Evolutionary conservation across 768 basidiomycete genomes (phyloP).

Genomic region (Boletus tomentosulus): DNA sequence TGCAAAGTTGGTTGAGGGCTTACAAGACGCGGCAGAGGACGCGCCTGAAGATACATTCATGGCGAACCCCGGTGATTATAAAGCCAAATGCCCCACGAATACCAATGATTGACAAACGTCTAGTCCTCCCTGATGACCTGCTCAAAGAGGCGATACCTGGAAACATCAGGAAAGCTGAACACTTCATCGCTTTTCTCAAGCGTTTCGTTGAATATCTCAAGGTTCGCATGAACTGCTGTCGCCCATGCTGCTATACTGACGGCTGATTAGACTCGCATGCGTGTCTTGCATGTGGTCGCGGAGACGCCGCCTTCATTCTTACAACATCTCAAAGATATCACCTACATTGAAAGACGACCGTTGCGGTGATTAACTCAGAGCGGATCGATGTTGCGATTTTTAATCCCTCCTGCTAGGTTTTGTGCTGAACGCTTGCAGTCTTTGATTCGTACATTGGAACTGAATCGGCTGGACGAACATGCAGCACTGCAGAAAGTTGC

Average conservation of each 20-base stretch:
- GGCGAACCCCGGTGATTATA: slow-evolving; percentile 75
- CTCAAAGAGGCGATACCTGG: slow-evolving; percentile 95
- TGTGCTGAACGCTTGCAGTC: slow-evolving; percentile 96
- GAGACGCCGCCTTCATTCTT: slow-evolving; percentile 96
- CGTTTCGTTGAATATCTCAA: slow-evolving; percentile 99
- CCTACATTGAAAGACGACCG: slow-evolving; percentile 93
- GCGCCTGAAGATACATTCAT: slow-evolving; percentile 76
- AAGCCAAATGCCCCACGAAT: background rate
- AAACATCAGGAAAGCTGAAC: slow-evolving; percentile 97
- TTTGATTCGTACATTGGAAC: slow-evolving; percentile 85
- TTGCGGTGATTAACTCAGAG: slow-evolving; percentile 56
- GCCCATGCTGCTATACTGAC: slow-evolving; percentile 8
- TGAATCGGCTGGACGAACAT: slow-evolving; percentile 88
- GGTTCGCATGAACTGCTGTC: slow-evolving; percentile 38
- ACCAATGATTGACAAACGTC: background rate
- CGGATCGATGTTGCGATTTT: background rate
- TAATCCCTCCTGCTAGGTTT: slow-evolving; percentile 52
- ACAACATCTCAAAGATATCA: slow-evolving; percentile 97
- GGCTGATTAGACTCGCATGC: slow-evolving; percentile 84
- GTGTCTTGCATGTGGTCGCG: slow-evolving; percentile 98
- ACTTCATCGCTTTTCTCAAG: slow-evolving; percentile 97
- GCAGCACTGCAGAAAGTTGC: slow-evolving; percentile 93
- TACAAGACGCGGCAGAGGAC: slow-evolving; percentile 70
- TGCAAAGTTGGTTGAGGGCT: slow-evolving; percentile 87
- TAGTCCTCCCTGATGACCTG: slow-evolving; percentile 91